phyloP scores from a whole-genome alignment of 441 rosid genomes.

The Adansonia madagascariensis region DNA sequence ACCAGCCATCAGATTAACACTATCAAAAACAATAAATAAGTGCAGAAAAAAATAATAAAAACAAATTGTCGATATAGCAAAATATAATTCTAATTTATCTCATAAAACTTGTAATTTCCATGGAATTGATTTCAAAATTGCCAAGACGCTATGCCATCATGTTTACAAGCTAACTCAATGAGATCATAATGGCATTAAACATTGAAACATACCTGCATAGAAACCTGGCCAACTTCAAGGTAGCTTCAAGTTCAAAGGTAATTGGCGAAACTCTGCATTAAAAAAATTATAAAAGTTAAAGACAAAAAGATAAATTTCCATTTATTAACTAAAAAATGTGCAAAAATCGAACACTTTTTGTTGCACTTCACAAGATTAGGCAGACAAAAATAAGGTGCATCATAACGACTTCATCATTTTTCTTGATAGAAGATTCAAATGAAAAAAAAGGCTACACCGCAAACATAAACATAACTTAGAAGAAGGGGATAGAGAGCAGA shows the following conservation, averaged over 20 bases:
- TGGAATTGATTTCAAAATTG: neutral
- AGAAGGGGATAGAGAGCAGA: slow-evolving; percentile 1
- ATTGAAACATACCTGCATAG: slow-evolving; percentile 74
- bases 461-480: neutral
- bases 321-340: slow-evolving; percentile 8
- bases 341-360: neutral
- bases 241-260: slow-evolving; percentile 97
- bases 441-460: neutral
- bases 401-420: neutral
- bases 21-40: neutral
- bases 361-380: neutral
- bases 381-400: slow-evolving; percentile 9
- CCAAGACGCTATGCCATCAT: neutral
- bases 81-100: neutral
- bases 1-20: neutral
- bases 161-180: slow-evolving; percentile 15
- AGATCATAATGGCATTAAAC: neutral
- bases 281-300: slow-evolving; percentile 23
- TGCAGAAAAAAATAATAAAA: neutral
- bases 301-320: slow-evolving; percentile 1
- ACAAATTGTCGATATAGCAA: neutral
- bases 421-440: slow-evolving; percentile 6
- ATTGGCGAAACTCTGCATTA: slow-evolving; percentile 87
- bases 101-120: slow-evolving; percentile 1
- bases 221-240: slow-evolving; percentile 88